Conservation (phyloP, 108 stramenopile species). For the Schizochytrium sp. region DNA sequence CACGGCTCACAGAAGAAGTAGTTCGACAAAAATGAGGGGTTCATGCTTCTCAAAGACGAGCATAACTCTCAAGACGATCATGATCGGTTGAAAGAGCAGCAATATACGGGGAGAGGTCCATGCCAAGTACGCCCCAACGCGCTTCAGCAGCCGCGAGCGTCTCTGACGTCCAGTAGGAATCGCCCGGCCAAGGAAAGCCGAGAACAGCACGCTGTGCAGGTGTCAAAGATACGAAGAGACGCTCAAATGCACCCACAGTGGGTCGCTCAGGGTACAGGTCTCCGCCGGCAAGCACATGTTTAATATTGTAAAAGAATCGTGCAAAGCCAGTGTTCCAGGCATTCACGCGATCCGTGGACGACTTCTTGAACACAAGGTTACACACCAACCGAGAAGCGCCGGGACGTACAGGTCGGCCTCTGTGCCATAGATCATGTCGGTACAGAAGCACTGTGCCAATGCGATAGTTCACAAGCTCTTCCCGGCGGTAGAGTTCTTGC, state of each 20-base stretch:
- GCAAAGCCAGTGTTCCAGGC: not conserved
- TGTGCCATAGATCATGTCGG: not conserved
- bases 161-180: not conserved
- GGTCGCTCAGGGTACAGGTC: not conserved
- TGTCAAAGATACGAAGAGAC: not conserved
- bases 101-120: not conserved
- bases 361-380: not conserved
- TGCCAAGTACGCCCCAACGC: not conserved
- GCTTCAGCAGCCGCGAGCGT: not conserved
- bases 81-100: too few species aligned
- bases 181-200: not conserved
- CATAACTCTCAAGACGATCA: too few species aligned
- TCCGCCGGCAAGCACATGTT: not conserved
- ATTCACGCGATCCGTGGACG: not conserved
- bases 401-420: not conserved
- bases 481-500: not conserved
- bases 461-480: not conserved
- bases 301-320: not conserved
- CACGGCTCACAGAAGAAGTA: too few species aligned
- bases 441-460: not conserved
- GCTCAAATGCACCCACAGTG: not conserved
- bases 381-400: not conserved
- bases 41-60: too few species aligned
- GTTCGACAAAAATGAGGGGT: too few species aligned
- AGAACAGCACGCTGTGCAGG: not conserved